Evolutionary conservation across 2,329 filamentous ascomycete species (phyloP).

Genomic region (Trichoderma sp.): DNA sequence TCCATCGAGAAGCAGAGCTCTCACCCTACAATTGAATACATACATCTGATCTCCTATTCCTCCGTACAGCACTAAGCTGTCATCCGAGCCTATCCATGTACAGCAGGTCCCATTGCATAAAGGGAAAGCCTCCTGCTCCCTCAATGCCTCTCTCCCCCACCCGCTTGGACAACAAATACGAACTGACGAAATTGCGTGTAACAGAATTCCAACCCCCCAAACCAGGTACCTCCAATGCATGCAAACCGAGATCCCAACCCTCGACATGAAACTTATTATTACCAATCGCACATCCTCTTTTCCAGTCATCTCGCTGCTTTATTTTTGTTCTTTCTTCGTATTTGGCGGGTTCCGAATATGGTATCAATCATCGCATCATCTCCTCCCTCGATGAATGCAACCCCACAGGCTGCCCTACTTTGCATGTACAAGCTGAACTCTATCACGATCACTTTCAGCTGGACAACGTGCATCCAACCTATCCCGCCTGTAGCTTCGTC

Average conservation of each 20-base stretch:
- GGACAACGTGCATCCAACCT: background rate
- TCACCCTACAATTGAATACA: no score
- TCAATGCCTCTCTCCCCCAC: background rate
- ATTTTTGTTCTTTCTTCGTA: background rate
- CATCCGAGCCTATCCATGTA: background rate
- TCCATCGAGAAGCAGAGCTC: background rate
- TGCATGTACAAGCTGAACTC: background rate
- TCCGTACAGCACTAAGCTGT: background rate
- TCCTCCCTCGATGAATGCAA: background rate
- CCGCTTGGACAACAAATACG: background rate
- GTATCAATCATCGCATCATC: background rate
- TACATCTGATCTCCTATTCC: background rate
- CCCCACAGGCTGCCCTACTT: background rate
- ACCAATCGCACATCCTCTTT: background rate
- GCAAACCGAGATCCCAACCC: background rate
- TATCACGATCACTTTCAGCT: background rate
- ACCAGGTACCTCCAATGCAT: background rate
- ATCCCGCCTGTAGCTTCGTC: background rate
- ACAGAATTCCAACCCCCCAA: background rate
- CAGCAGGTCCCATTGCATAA: background rate
- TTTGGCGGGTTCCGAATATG: background rate
- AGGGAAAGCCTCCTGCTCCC: background rate
- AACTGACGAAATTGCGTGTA: background rate
- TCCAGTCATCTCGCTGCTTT: background rate
- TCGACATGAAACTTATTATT: background rate